Base-by-base conservation (phyloP, 2,329 filamentous ascomycete species). In the Colletotrichum sp. region DNA sequence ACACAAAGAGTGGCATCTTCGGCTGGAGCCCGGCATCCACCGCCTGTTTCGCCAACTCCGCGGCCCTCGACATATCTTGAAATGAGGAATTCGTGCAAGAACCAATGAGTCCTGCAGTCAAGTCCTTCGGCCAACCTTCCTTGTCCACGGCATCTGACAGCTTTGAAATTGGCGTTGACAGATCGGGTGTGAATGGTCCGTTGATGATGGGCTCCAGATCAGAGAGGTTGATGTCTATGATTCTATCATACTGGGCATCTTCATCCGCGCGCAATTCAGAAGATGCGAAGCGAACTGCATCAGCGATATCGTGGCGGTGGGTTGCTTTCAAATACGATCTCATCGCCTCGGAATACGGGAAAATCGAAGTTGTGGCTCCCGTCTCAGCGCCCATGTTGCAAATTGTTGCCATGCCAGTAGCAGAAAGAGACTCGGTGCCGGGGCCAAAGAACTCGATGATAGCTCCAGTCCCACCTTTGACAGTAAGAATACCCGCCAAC, bases 261-360 rank as follows among this genome's bases (percentile, higher is more conserved):
- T 34, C 24, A 21, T 72, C 70, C 6, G 63, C 70, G 1, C 52
- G 34, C 12, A 72, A 36, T 6, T 72, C 70, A 3, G 70, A 7
- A 6, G 52, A 44, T 93, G 87, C 80, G 95, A 93, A 83, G 93
- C 92, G 74, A 88, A 89, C 77, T 95, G 92, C 81, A 83, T 95
- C 92, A 81, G 93, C 93, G 81, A 95, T 95, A 49, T 90, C 86
- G 80, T 88, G 87, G 81, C 93, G 92, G 88, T 94, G 95, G 79
- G 93, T 95, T 52, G 93, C 92, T 73, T 87, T 87, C 65, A 95
- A 89, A 87, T 95, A 95, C 82, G 94, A 92, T 87, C 94, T 92
- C 93, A 95, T 95, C 83, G 92, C 90, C 85, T 95, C 92, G 86
- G 95, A 95, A 91, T 94, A 95, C 78, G 93, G 93, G 91, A 95